Base-by-base conservation (phyloP, 768 basidiomycete species). In the Tricholoma bakamatsutake region DNA sequence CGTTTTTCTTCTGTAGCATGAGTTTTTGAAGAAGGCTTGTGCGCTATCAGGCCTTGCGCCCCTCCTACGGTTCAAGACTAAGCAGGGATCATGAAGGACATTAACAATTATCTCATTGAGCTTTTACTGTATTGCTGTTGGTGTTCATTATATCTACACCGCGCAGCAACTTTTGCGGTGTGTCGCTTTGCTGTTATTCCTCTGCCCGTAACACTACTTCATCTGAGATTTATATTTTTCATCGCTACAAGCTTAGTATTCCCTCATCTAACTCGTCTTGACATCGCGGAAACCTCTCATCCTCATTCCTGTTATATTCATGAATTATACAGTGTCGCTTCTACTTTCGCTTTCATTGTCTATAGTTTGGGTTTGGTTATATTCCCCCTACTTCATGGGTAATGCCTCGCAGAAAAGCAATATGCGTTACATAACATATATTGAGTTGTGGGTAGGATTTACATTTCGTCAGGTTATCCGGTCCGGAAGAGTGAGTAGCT, bases 1-100 rank as follows among this genome's bases (percentile, higher is more conserved):
- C 27, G 35, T 42, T 39, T 47, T 31, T 13, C 21, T 58, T 51
- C 57, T 56, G 54, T 64, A 98, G 95, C 95, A 98, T 67, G 94
- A 96, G 7, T 98, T 98, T 73, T 70, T 98, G 74, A 82, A 81
- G 74, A 93, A 93, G 73, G 83, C 95, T 1, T 98, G 96, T 68
- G 79, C 85, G 0, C 70, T 88, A 1, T 81, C 85, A 0, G 88
- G 91, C 1, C 81, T 98, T 49, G 93, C 94, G 1, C 90, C 93
- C 1, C 73, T 98, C 53, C 71, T 98, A 54, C 80, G 89, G 52
- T 90, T 90, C 79, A 87, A 79, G 74, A 85, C 74, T 49, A 88
- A 87, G 68, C 82, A 84, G 55, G 61, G 69, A 34, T 70, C 75
- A 67, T 80, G 64, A 73, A 53, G 8, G 34, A 43, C 21, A 31